phyloP scores from a whole-genome alignment of 2,329 filamentous ascomycete genomes.

The Microsporum audouinii region DNA sequence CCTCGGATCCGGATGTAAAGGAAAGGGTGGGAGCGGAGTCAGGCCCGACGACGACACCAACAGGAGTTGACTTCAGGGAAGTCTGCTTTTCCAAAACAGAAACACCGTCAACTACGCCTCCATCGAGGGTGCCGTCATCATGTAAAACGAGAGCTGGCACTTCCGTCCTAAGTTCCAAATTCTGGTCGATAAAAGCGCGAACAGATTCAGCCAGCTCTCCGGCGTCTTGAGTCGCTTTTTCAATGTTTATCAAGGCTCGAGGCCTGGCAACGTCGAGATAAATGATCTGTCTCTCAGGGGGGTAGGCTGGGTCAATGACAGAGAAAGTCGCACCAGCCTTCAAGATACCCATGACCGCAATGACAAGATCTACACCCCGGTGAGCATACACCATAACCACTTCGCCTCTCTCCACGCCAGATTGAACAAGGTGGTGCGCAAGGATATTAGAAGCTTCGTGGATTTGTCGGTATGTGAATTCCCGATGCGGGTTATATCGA shows the following conservation, averaged over 20 bases:
- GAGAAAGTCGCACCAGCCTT: conserved; percentile 50
- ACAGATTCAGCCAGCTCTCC: conserved; percentile 52
- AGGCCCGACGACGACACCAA: conserved; percentile 69
- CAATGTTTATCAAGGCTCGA: conserved; percentile 59
- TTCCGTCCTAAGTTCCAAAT: conserved; percentile 60
- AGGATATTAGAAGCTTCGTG: conserved; percentile 71
- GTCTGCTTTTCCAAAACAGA: conserved; percentile 54
- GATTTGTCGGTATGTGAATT: conserved; percentile 77
- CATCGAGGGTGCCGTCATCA: conserved; percentile 60
- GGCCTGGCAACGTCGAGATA: conserved; percentile 72
- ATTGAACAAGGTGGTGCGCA: conserved; percentile 63
- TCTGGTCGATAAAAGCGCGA: conserved; percentile 57
- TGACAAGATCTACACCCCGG: conserved; percentile 64
- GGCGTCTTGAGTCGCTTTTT: conserved; percentile 57
- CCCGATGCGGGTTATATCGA: conserved; percentile 44
- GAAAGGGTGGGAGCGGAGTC: conserved; percentile 68
- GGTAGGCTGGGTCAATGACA: conserved; percentile 68
- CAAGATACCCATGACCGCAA: conserved; percentile 67
- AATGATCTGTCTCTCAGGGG: conserved; percentile 67
- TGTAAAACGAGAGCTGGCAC: conserved; percentile 62
- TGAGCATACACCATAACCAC: conserved; percentile 90
- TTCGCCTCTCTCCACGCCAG: conserved; percentile 65
- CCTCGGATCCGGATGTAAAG: conserved; percentile 64
- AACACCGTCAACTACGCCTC: conserved; percentile 52
- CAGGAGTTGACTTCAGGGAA: conserved; percentile 44